Percentiles rank a stretch among this genome's conserved stretches.
phyloP scores from a whole-genome alignment of 2,329 filamentous ascomycete genomes.

The Pseudopithomyces maydicus region DNA sequence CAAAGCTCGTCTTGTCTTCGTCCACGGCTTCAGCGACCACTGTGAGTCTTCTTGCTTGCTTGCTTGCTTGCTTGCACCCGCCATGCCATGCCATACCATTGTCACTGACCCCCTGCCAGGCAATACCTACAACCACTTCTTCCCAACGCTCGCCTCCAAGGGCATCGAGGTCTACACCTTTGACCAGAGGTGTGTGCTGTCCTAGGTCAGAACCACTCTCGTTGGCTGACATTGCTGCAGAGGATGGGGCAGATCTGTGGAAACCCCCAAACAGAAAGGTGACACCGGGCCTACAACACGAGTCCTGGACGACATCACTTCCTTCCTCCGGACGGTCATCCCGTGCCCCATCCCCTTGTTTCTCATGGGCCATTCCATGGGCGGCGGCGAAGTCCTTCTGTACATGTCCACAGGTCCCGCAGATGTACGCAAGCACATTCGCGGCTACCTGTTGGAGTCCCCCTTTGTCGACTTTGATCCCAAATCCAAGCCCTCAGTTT shows the following conservation, averaged over 20 bases:
- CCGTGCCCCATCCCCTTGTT: slow-evolving; percentile 68
- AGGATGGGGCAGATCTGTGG: slow-evolving; percentile 82
- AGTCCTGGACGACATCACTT: slow-evolving; percentile 78
- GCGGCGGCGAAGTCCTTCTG: slow-evolving; percentile 76
- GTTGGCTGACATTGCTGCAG: slow-evolving; percentile 33
- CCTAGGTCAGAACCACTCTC: not conserved
- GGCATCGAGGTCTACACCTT: slow-evolving; percentile 79
- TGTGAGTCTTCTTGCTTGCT: slow-evolving; percentile 39
- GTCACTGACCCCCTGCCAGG: slow-evolving; percentile 48
- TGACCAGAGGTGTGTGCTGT: slow-evolving; percentile 67
- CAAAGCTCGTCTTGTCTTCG: slow-evolving; percentile 76
- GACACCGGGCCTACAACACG: slow-evolving; percentile 73
- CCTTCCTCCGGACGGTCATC: slow-evolving; percentile 69
- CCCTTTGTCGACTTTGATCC: slow-evolving; percentile 78
- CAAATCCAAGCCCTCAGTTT: slow-evolving; percentile 63
- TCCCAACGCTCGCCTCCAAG: slow-evolving; percentile 68
- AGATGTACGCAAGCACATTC: slow-evolving; percentile 64
- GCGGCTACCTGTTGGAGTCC: slow-evolving; percentile 76
- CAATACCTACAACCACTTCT: slow-evolving; percentile 76
- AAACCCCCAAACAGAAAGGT: slow-evolving; percentile 66
- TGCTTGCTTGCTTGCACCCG: not conserved
- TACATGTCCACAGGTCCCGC: slow-evolving; percentile 55
- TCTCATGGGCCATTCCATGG: slow-evolving; percentile 90
- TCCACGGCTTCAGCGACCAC: slow-evolving; percentile 92
- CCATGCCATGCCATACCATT: not conserved